Conservation (phyloP, 352 stramenopile species). For the Globisporangium perplexum region DNA sequence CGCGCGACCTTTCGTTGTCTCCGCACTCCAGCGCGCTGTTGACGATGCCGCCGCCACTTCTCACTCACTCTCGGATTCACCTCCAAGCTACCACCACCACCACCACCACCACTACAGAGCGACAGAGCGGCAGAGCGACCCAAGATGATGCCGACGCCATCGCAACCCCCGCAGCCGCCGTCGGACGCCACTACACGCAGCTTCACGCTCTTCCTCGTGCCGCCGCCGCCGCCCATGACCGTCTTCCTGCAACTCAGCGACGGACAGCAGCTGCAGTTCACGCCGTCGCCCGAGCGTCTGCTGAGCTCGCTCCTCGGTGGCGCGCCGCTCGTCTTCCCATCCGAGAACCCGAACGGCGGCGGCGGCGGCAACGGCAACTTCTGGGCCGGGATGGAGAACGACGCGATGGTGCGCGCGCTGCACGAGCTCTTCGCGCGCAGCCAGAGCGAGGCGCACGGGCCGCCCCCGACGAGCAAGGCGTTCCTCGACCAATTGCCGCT, state of each 20-base stretch:
- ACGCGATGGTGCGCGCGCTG: slow-evolving; percentile 35
- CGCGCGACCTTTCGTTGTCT: not conserved
- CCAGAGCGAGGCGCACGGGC: slow-evolving; percentile 54
- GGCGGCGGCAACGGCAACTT: slow-evolving; percentile 3
- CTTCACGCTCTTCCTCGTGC: slow-evolving; percentile 45
- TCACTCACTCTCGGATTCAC: not conserved
- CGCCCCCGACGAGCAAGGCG: slow-evolving; percentile 57
- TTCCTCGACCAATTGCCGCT: slow-evolving; percentile 64
- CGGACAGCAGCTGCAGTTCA: slow-evolving; percentile 41
- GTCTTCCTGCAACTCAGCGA: slow-evolving; percentile 56
- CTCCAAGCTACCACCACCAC: not conserved
- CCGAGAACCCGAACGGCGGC: slow-evolving; percentile 2
- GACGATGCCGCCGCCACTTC: not conserved
- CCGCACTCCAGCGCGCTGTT: slow-evolving; percentile 1
- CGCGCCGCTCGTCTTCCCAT: slow-evolving; percentile 10
- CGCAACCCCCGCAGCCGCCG: slow-evolving; percentile 6
- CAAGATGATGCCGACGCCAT: slow-evolving; percentile 5
- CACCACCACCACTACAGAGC: no score
- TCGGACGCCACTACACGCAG: slow-evolving; percentile 12
- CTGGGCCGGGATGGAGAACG: slow-evolving; percentile 11
- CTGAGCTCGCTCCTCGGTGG: slow-evolving; percentile 29
- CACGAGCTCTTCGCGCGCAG: slow-evolving; percentile 65
- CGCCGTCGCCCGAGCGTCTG: slow-evolving; percentile 31
- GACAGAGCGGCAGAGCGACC: no score
- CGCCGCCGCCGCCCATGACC: slow-evolving; percentile 53